Evolutionary conservation across 345 rosid species (phyloP), one percentile per base, ranked within the genome.

Genomic region (Eutrema yunnanense): DNA sequence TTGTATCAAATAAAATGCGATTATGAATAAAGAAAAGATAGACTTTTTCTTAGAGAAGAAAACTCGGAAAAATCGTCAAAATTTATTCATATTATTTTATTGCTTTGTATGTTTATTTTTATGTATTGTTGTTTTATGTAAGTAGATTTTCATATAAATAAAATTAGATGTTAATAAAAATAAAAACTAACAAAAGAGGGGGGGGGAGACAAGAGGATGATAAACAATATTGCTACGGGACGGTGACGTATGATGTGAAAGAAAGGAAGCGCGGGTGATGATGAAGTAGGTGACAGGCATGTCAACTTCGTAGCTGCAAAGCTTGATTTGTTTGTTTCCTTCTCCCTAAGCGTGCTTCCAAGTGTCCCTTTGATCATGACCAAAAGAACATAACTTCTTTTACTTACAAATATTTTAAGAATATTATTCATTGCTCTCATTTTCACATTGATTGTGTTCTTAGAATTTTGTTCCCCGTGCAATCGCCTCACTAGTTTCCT

Each of bases 251-350:
- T 52, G 76, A 73, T 12, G 70, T 19, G 63, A 62, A 63, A 73
- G 57, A 62, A 72, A 62, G 30, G 62, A 33, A 33, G 57, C 33
- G 77, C 73, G 69, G 73, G 79, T 75, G 79, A 60, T 74, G 73
- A 68, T 75, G 74, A 32, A 37, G 22, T 44, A 52, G 22, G 64
- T 68, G 69, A 75, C 79, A 75, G 69, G 49, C 73, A 53, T 67
- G 73, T 74, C 30, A 67, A 60, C 32, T 51, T 13, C 43, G 44
- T 0, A 59, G 33, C 68, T 66, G 53, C 67, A 58, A 57, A 65
- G 44, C 51, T 58, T 73, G 76, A 63, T 73, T 53, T 73, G 64
- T 34, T 65, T 44, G 69, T 62, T 72, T 52, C 69, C 44, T 46
- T 57, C 43, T 32, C 44, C 16, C 26, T 37, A 46, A 69, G 59